A percentile compares a stretch with the other conserved stretches of the same genome.
Conservation (phyloP, 2,329 filamentous ascomycete genomes). For the Pestalotiopsis fici region DNA sequence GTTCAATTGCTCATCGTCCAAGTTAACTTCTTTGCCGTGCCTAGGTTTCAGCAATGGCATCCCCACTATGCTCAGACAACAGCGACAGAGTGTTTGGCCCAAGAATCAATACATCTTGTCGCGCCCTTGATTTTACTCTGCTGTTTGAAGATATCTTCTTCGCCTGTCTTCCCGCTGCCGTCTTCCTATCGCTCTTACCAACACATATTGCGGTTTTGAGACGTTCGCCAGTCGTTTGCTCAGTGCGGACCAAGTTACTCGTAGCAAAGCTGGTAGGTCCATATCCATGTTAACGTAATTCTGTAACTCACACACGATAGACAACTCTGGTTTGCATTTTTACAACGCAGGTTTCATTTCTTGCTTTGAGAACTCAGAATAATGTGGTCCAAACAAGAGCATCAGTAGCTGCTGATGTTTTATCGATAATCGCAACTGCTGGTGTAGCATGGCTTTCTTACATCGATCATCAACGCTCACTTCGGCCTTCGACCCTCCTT, state of each 20-base stretch:
- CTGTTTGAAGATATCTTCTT: conserved; percentile 27
- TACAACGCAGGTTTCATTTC: conserved; percentile 15
- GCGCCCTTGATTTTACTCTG: conserved; percentile 29
- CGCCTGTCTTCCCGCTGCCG: conserved; percentile 16
- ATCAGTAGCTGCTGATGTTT: conserved; percentile 20
- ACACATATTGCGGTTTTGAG: conserved; percentile 6
- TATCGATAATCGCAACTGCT: conserved; percentile 15
- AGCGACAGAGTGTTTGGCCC: conserved; percentile 22
- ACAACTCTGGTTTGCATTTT: conserved; percentile 11
- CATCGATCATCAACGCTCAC: conserved; percentile 19
- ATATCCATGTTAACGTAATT: too few species aligned
- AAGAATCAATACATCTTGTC: conserved; percentile 19
- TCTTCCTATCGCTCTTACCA: conserved; percentile 19
- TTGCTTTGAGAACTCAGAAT: conserved; percentile 15
- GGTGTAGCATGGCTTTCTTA: conserved; percentile 16
- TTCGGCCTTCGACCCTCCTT: conserved; percentile 24
- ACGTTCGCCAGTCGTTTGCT: conserved; percentile 3
- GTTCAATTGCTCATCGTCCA: background rate
- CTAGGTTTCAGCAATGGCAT: background rate
- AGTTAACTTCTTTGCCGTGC: background rate
- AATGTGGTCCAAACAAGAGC: conserved; percentile 9
- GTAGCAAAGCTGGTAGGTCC: conserved; percentile 15
- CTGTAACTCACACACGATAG: conserved; percentile 7
- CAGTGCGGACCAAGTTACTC: conserved; percentile 10
- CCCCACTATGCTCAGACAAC: background rate